Evolutionary conservation across 768 basidiomycete genomes (phyloP).

Genomic region (Dioszegia aurantiaca): DNA sequence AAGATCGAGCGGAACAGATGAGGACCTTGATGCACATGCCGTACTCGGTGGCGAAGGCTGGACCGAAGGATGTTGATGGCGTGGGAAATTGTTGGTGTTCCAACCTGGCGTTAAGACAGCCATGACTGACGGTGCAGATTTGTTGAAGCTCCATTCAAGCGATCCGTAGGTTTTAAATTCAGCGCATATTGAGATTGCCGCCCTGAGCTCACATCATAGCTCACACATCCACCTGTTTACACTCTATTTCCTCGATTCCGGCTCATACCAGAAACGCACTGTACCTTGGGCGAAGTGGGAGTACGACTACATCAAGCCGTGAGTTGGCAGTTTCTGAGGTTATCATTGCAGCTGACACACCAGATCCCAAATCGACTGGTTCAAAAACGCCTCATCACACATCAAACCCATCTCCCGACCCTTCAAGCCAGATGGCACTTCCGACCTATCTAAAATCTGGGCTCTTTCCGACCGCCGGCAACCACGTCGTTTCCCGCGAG

Average conservation of each 20-base stretch:
- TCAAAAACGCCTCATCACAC: slow-evolving; percentile 70
- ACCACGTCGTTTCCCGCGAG: slow-evolving; percentile 47
- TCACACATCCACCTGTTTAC: slow-evolving; percentile 86
- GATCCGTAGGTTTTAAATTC: slow-evolving; percentile 80
- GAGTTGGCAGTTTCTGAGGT: no score
- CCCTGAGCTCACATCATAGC: slow-evolving; percentile 52
- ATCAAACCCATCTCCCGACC: slow-evolving; percentile 77
- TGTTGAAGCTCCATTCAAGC: slow-evolving; percentile 76
- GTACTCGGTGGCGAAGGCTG: slow-evolving; percentile 74
- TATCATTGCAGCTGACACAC: neutral
- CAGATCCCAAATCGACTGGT: slow-evolving; percentile 85
- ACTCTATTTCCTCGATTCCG: slow-evolving; percentile 87
- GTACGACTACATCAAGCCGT: slow-evolving; percentile 83
- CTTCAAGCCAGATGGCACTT: slow-evolving; percentile 71
- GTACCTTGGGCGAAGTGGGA: slow-evolving; percentile 65
- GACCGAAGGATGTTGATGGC: slow-evolving; percentile 80
- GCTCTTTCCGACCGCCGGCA: slow-evolving; percentile 46
- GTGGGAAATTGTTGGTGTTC: slow-evolving; percentile 68
- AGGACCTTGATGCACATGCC: slow-evolving; percentile 70
- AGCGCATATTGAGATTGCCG: no score
- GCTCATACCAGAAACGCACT: slow-evolving; percentile 56
- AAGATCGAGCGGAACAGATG: slow-evolving; percentile 64
- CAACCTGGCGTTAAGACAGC: neutral
- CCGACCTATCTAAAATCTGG: slow-evolving; percentile 70
- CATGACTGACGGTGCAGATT: slow-evolving; percentile 53